phyloP scores from a whole-genome alignment of 1,139 yeast species.

The Insectozyma bohioensis region DNA sequence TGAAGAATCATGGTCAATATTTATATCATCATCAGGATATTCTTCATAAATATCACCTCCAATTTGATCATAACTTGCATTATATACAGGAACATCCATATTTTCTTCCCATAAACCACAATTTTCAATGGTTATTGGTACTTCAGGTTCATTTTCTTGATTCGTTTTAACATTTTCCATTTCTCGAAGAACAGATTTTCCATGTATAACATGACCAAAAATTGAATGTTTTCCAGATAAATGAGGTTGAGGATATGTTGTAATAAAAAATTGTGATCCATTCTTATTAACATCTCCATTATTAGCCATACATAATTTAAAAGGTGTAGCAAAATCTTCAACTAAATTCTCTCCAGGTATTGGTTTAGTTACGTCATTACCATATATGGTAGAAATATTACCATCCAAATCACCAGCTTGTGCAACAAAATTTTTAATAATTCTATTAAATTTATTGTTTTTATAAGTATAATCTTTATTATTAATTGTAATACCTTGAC shows the following conservation, averaged over 20 bases:
- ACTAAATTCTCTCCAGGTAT: slow-evolving; percentile 65
- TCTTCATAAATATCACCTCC: slow-evolving; percentile 77
- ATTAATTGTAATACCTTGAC: slow-evolving; percentile 32
- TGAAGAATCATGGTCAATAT: slow-evolving; percentile 58
- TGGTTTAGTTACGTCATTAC: slow-evolving; percentile 20
- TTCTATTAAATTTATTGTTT: slow-evolving; percentile 59
- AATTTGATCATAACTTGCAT: slow-evolving; percentile 57
- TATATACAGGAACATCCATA: slow-evolving; percentile 54
- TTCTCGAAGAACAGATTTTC: slow-evolving; percentile 70
- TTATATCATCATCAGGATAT: slow-evolving; percentile 67
- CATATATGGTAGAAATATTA: slow-evolving; percentile 43
- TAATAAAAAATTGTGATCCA: slow-evolving; percentile 77
- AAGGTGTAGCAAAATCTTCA: slow-evolving; percentile 45
- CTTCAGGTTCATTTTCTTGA: slow-evolving; percentile 42
- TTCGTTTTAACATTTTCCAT: slow-evolving; percentile 54
- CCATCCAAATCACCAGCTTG: slow-evolving; percentile 70
- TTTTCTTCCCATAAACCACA: slow-evolving; percentile 67
- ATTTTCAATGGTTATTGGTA: slow-evolving; percentile 49
- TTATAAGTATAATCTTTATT: slow-evolving; percentile 30
- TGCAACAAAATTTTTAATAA: slow-evolving; percentile 74
- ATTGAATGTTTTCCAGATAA: slow-evolving; percentile 74
- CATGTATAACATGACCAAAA: slow-evolving; percentile 64
- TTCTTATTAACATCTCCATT: slow-evolving; percentile 54
- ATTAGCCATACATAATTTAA: slow-evolving; percentile 73
- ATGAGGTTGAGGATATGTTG: slow-evolving; percentile 71